Base-by-base conservation (phyloP, 2,329 filamentous ascomycete genomes). In the Botrytis byssoidea region DNA sequence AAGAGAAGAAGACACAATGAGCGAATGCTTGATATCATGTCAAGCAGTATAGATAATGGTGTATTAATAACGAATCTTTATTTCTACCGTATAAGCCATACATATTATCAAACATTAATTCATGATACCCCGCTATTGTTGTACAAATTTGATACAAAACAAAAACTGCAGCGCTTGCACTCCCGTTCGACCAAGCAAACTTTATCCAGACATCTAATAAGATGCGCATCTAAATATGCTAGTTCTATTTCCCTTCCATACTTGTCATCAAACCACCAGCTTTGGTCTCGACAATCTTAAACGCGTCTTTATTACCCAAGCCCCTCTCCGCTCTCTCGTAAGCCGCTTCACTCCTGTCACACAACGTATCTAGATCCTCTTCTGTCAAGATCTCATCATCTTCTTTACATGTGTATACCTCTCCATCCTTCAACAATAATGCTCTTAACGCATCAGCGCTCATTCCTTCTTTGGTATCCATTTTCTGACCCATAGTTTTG, bases 221-320 rank as follows among this genome's bases (percentile, higher is more conserved):
- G 9, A 60, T 48, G 12, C 40, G 51, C 25, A 42, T 61, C 20
- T 40, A n/a, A 46, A 37, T 8, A 48, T 12, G 42, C 25, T 16
- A 32, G 14, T 6, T 70, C 71, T 74, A 67, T 66, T 74, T 75
- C 48, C 75, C 73, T 42, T 76, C 74, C 74, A 79, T 76, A 12
- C 76, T 76, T 5, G 73, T 75, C 76, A 80, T 79, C 61, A 82
- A 75, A 1, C 80, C 80, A 29, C 77, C 87, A 68, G 84, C 84
- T 81, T 88, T 90, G n/a, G 93, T 97, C 82, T 95, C 94, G 20
- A 98, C 92, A 69, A 94, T 91, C 80, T 89, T 89, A 81, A 94
- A 97, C 0, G 85, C 87, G 68, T 88, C 91, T 1, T 90, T 90
- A 77, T 91, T 88, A 78, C 94, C 93, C 67, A 93, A 82, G 0